These are phyloP conservation scores for Populus alba DNA, from an alignment of 345 rosid species.

Conservation along the genomic window DNA sequence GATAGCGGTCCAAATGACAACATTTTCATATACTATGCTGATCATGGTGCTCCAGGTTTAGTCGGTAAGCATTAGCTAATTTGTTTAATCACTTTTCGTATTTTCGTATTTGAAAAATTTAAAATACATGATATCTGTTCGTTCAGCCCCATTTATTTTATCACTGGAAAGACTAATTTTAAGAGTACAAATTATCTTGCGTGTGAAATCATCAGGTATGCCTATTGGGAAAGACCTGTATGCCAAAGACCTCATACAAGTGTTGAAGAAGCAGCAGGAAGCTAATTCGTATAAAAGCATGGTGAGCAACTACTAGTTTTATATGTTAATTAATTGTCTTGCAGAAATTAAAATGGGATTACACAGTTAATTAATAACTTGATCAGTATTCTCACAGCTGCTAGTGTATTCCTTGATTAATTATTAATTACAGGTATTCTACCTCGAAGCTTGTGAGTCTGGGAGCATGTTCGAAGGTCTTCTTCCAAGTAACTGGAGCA, in stretches of 20 bases:
- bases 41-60: slow-evolving; percentile 56
- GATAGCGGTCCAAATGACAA: slow-evolving; percentile 52
- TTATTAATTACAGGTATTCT: slow-evolving; percentile 38
- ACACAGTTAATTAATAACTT: too few relatives aligned
- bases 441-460: slow-evolving; percentile 64
- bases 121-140: too few relatives aligned
- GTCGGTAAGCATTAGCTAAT: slow-evolving; percentile 25
- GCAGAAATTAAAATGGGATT: not conserved
- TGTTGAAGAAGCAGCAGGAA: slow-evolving; percentile 45
- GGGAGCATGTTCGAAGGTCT: slow-evolving; percentile 69
- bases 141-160: too few relatives aligned
- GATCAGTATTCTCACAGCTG: too few relatives aligned
- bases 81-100: too few relatives aligned
- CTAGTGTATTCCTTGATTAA: too few relatives aligned
- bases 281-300: slow-evolving; percentile 43
- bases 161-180: too few relatives aligned
- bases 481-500: slow-evolving; percentile 35
- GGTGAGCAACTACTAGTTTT: slow-evolving; percentile 18
- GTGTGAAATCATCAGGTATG: slow-evolving; percentile 35
- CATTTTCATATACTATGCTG: slow-evolving; percentile 59
- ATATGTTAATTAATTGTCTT: not conserved
- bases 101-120: too few relatives aligned
- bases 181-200: too few relatives aligned
- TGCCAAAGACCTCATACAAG: slow-evolving; percentile 45
- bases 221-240: slow-evolving; percentile 25